Evolutionary conservation across 257 asterid species (phyloP).

Genomic region (Pogostemon cablin): DNA sequence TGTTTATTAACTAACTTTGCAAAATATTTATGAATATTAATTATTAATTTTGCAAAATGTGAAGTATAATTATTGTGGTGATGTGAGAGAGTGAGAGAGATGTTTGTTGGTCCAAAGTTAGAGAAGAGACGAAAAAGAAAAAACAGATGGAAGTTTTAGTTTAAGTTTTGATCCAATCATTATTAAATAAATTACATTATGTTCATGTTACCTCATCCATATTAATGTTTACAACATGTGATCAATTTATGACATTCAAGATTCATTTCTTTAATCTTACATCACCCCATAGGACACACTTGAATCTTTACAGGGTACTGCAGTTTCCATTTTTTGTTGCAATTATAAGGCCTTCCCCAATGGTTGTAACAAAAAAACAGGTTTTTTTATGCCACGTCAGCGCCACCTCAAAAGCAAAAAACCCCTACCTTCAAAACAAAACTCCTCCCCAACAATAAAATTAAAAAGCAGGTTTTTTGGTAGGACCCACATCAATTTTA

Average conservation of each 20-base stretch:
- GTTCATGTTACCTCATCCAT: constrained; percentile 32
- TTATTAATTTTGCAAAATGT: no score
- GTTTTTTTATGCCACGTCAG: no score
- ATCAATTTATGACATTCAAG: constrained; percentile 9
- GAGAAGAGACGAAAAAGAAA: constrained; percentile 24
- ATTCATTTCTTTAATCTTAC: not conserved
- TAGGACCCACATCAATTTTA: no score
- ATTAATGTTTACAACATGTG: not conserved
- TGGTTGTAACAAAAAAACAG: no score
- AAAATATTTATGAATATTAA: no score
- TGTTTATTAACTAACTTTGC: no score
- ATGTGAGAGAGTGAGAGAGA: not conserved
- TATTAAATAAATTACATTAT: constrained; percentile 20
- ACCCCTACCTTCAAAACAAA: no score
- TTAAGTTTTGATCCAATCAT: constrained; percentile 27
- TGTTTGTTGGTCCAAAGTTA: constrained; percentile 9
- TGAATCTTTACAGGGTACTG: not conserved
- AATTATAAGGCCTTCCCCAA: not conserved
- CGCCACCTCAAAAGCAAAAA: no score
- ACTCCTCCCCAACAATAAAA: no score
- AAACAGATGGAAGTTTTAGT: not conserved
- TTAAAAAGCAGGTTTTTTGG: no score
- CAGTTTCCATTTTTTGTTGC: not conserved
- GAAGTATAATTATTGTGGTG: not conserved
- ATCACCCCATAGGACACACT: not conserved